Evolutionary conservation across 345 rosid species (phyloP), one percentile per base, ranked within the genome.

Genomic region (Schrenkiella parvula): DNA sequence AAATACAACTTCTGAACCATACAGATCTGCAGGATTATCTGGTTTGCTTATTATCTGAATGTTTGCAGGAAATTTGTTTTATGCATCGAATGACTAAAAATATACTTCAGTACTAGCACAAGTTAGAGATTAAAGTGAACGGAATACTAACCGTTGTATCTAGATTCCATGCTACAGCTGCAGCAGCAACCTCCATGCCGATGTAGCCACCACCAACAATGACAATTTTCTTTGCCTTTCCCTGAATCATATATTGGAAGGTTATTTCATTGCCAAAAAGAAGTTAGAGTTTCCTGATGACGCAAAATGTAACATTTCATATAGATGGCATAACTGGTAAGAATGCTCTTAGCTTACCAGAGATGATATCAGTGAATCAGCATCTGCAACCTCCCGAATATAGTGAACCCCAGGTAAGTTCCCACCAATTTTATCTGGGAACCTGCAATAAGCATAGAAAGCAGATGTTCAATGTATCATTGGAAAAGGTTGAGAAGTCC

Each of bases 161-260:
- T 43, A 95, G 88, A 62, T 89, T 95, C 99, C 99, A 95, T 3
- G 82, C 96, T 31, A 86, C 96, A 74, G 97, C 82, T 44, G 95
- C 99, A 13, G 97, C 99, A 57, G 97, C 99, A 58, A 95, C 95
- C 85, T 95, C 97, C 99, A 95, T 95, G 67, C 99, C 99, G 25
- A 95, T 95, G 77, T 95, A 95, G 60, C 99, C 99, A 73, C 99
- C 99, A 61, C 97, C 99, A 51, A 95, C 87, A 50, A 95, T 75
- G 11, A 86, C 97, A 21, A 95, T 77, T 77, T 91, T 95, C 79
- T 79, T 73, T 55, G 98, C 83, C 72, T 86, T 91, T 68, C 79
- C 91, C 97, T 93, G 64, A 38, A 64, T 47, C 48, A 77, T 39
- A 55, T 17, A 37, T 44, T 29, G 31, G 31, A 48, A 63, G 38